Evolutionary conservation across 768 basidiomycete genomes (phyloP).

Genomic region (Suillus brevipes): DNA sequence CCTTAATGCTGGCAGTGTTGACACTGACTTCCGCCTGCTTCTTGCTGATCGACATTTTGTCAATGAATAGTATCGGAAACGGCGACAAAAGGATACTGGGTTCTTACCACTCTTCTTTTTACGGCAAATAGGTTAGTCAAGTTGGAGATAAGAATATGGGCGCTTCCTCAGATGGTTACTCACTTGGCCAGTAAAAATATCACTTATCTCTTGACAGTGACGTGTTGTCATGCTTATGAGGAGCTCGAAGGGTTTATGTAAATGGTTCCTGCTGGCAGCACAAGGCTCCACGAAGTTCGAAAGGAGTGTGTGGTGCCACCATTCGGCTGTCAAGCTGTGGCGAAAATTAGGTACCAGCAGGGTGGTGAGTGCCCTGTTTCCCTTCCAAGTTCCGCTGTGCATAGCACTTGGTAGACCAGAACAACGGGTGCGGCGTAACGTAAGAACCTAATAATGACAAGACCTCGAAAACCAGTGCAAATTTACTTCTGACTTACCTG

Average conservation of each 20-base stretch:
- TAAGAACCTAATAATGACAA: no score
- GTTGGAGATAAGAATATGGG: conserved; percentile 21
- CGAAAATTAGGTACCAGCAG: no score
- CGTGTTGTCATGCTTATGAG: not conserved
- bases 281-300: no score
- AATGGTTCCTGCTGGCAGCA: not conserved
- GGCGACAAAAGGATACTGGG: conserved; percentile 1
- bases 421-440: no score
- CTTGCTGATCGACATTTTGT: conserved; percentile 23
- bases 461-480: no score
- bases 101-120: conserved; percentile 7
- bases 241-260: not conserved
- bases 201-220: conserved; percentile 18
- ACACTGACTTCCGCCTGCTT: conserved; percentile 16
- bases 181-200: conserved; percentile 6
- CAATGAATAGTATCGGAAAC: not conserved
- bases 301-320: no score
- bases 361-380: no score
- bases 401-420: no score
- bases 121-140: not conserved
- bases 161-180: not conserved
- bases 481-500: no score
- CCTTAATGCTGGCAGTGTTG: conserved; percentile 14
- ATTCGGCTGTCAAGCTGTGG: no score
- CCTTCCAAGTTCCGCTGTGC: no score